These are phyloP conservation scores for Pseudoscleropodium purum DNA, from an alignment of 225 moss, liverwort and hornwort species.

Conservation along the genomic window DNA sequence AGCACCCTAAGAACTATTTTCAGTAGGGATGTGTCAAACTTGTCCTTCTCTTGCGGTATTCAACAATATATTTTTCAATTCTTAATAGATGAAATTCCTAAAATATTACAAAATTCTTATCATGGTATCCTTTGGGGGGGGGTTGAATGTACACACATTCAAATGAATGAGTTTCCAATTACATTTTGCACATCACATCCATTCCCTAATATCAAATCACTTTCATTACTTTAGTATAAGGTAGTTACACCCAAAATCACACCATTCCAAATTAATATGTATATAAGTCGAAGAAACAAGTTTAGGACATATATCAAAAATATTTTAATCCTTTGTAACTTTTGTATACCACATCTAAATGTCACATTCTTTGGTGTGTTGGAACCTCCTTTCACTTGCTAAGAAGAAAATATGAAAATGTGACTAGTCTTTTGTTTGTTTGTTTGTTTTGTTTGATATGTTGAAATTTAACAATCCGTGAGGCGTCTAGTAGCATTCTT, in stretches of 20 bases:
- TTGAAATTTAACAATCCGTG: no score
- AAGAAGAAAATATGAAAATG: background rate
- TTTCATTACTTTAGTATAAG: background rate
- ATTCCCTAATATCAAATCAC: background rate
- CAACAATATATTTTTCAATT: background rate
- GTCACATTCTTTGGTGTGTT: accelerated
- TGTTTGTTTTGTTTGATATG: no score
- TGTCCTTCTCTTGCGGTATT: background rate
- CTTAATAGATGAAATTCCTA: background rate
- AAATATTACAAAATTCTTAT: background rate
- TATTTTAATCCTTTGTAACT: background rate
- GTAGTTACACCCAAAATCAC: background rate
- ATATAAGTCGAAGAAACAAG: background rate
- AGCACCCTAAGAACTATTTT: no score
- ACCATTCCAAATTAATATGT: background rate
- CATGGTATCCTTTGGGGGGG: background rate
- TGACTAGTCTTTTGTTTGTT: no score
- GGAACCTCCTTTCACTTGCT: background rate
- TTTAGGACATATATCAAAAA: background rate
- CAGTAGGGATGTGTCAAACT: no score
- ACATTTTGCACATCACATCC: background rate
- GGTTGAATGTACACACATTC: background rate
- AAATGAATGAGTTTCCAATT: background rate
- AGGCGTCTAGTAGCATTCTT: no score
- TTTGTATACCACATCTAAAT: background rate